These are phyloP conservation scores for Micractinium conductrix DNA, from an alignment of 139 green algal genomes.

Conservation along the genomic window DNA sequence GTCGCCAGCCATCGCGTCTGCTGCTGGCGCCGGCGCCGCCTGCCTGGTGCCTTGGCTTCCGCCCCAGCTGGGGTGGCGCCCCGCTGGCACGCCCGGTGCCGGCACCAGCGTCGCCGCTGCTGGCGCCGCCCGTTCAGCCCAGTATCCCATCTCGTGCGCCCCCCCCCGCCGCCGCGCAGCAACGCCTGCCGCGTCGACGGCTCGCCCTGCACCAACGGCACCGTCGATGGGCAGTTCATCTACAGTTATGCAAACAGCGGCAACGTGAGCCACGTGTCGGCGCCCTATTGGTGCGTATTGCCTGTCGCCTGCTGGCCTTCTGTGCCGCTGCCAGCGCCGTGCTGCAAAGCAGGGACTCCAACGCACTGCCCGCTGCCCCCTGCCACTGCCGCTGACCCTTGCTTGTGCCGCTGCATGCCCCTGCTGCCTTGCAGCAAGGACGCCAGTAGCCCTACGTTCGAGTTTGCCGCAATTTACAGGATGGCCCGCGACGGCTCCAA, in stretches of 20 bases:
- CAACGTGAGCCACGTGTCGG: neutral
- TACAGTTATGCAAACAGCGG: neutral
- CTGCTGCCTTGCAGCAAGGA: no score
- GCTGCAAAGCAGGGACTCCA: no score
- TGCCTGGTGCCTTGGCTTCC: no score
- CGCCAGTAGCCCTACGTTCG: neutral
- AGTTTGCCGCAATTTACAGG: neutral
- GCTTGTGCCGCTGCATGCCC: neutral
- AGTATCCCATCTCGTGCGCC: no score
- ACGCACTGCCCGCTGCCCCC: no score
- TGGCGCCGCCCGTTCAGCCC: no score
- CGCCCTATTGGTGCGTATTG: slow-evolving; percentile 1
- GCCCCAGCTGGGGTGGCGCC: neutral
- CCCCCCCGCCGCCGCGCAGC: neutral
- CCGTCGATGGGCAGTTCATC: slow-evolving; percentile 13
- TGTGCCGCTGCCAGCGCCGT: no score
- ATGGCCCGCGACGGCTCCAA: neutral
- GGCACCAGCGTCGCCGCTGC: neutral
- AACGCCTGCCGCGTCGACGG: slow-evolving; percentile 23
- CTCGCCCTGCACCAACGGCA: slow-evolving; percentile 19
- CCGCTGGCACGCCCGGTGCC: neutral
- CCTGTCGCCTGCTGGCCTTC: no score
- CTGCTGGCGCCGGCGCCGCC: no score
- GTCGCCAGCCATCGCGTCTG: no score
- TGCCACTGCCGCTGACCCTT: no score